Percentiles rank a stretch among this genome's conserved stretches.
Conservation (phyloP, 306 rosid genomes). For the Cucurbita moschata region DNA sequence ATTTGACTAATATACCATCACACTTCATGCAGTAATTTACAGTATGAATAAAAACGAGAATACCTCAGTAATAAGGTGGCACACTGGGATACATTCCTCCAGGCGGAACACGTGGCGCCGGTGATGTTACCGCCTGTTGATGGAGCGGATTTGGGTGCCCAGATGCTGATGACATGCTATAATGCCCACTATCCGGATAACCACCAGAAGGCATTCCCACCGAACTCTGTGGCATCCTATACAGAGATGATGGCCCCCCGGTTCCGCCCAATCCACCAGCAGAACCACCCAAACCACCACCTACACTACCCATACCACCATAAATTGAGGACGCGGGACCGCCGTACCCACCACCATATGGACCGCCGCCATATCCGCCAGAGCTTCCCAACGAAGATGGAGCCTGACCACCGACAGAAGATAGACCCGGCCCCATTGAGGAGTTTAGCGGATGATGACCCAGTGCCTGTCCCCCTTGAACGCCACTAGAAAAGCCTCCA, state of each 20-base stretch:
- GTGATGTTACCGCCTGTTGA: constrained; percentile 60
- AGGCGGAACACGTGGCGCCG: constrained; percentile 67
- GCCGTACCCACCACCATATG: constrained; percentile 48
- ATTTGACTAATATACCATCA: neutral
- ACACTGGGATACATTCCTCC: constrained; percentile 76
- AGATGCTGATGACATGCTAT: constrained; percentile 36
- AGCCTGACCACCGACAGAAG: constrained; percentile 34
- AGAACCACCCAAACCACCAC: constrained; percentile 21
- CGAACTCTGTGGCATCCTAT: constrained; percentile 60
- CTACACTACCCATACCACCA: constrained; percentile 15
- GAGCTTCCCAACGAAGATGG: constrained; percentile 37
- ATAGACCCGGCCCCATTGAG: constrained; percentile 27
- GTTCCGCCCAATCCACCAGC: constrained; percentile 24
- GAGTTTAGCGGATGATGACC: constrained; percentile 49
- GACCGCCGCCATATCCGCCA: constrained; percentile 51
- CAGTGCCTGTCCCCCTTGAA: constrained; percentile 45
- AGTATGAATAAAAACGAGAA: neutral
- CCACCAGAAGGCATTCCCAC: constrained; percentile 61
- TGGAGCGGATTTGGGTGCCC: constrained; percentile 70
- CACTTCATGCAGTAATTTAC: neutral
- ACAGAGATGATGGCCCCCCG: constrained; percentile 23
- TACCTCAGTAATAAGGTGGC: constrained; percentile 91
- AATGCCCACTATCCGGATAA: constrained; percentile 64
- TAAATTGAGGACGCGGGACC: constrained; percentile 32
- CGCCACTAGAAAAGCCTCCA: constrained; percentile 54